phyloP scores from a whole-genome alignment of 345 rosid species.

The Salix caprea region DNA sequence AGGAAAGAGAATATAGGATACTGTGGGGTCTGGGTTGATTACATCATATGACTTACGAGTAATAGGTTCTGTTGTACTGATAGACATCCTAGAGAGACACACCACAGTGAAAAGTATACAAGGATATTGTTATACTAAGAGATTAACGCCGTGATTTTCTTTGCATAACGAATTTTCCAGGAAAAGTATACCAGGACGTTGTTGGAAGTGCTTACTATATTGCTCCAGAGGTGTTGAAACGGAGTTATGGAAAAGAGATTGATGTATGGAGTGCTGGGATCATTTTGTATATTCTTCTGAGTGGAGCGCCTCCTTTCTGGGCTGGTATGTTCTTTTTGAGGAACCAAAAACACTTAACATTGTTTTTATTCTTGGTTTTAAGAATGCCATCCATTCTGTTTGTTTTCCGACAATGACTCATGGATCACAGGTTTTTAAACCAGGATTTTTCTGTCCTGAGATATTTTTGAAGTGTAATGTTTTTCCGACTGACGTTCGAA shows the following conservation, averaged over 20 bases:
- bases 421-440: neutral
- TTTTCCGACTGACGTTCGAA: neutral
- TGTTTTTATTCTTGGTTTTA: neutral
- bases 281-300: slow-evolving; percentile 27
- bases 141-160: neutral
- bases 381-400: neutral
- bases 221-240: slow-evolving; percentile 30
- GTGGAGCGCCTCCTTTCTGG: slow-evolving; percentile 32
- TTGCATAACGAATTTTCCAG: slow-evolving; percentile 1
- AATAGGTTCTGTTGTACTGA: neutral
- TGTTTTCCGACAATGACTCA: neutral
- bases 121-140: neutral
- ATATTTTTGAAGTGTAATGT: neutral
- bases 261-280: slow-evolving; percentile 37
- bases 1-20: neutral
- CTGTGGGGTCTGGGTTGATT: neutral
- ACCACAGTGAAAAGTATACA: no score
- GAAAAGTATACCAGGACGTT: slow-evolving; percentile 15
- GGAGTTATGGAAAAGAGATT: slow-evolving; percentile 28
- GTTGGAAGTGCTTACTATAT: slow-evolving; percentile 32
- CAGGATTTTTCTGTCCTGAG: neutral
- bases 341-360: no score
- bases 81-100: neutral
- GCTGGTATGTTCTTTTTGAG: slow-evolving; percentile 9
- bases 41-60: neutral